phyloP scores from a whole-genome alignment of 768 basidiomycete species.

The Erythrobasidium yunnanense region DNA sequence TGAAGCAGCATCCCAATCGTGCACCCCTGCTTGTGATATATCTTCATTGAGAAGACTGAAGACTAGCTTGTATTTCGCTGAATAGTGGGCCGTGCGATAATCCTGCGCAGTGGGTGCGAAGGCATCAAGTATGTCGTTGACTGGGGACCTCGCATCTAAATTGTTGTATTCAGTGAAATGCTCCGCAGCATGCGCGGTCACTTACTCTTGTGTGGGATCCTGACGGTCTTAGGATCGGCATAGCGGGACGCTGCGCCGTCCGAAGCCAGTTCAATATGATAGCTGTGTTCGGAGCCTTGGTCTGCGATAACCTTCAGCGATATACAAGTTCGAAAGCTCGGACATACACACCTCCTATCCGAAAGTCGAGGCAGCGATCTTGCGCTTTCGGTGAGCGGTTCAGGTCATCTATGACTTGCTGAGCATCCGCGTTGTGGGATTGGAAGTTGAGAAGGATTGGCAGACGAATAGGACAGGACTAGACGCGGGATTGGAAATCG shows the following conservation, averaged over 20 bases:
- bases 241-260: no score
- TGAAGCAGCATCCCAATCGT: slow-evolving; percentile 61
- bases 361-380: slow-evolving; percentile 7
- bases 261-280: no score
- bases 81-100: slow-evolving; percentile 56
- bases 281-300: no score
- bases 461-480: slow-evolving; percentile 2
- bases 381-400: neutral
- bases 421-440: neutral
- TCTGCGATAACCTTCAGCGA: neutral
- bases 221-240: no score
- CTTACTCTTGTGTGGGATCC: no score
- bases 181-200: no score
- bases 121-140: slow-evolving; percentile 18
- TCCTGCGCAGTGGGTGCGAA: neutral
- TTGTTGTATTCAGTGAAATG: neutral
- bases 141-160: neutral
- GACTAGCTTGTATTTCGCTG: slow-evolving; percentile 70
- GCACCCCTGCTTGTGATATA: slow-evolving; percentile 53
- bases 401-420: neutral
- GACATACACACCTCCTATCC: neutral
- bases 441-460: slow-evolving; percentile 9
- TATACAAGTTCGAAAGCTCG: no score
- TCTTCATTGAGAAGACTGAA: slow-evolving; percentile 91
- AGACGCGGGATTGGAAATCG: neutral